phyloP scores from a whole-genome alignment of 768 basidiomycete genomes.

The Clavulina sp. region DNA sequence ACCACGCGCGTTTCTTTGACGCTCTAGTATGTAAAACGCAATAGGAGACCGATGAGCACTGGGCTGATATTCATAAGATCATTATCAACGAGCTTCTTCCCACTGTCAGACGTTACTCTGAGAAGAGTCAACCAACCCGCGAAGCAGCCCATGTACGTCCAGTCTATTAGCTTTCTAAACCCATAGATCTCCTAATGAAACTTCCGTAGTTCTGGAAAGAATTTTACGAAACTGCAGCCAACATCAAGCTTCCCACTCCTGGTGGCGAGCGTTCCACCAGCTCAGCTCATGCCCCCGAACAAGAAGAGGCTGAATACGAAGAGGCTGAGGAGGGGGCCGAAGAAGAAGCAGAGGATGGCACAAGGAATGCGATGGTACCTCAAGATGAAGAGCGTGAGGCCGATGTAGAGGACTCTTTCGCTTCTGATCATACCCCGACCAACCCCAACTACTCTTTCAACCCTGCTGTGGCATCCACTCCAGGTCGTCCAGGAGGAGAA shows the following conservation, averaged over 20 bases:
- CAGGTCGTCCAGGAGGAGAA: background rate
- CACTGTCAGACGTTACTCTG: slow-evolving; percentile 76
- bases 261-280: slow-evolving; percentile 58
- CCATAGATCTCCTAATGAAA: background rate
- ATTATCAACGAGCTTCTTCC: slow-evolving; percentile 70
- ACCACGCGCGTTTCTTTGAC: background rate
- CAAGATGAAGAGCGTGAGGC: slow-evolving; percentile 1
- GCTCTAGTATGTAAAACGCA: slow-evolving; percentile 3
- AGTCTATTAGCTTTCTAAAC: background rate
- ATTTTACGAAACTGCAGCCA: slow-evolving; percentile 89
- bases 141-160: slow-evolving; percentile 72
- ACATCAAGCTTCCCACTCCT: slow-evolving; percentile 54
- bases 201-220: slow-evolving; percentile 74
- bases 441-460: background rate
- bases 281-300: slow-evolving; percentile 20
- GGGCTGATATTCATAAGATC: slow-evolving; percentile 73
- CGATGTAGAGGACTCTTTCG: slow-evolving; percentile 7
- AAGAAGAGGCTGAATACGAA: background rate
- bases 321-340: background rate
- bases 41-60: slow-evolving; percentile 84
- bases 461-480: slow-evolving; percentile 5
- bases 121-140: slow-evolving; percentile 70
- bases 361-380: background rate
- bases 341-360: background rate
- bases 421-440: slow-evolving; percentile 2